Evolutionary conservation across 73 alveolate species (phyloP), one percentile per base, ranked within the genome.

Genomic region (Tetrahymena elliotti): DNA sequence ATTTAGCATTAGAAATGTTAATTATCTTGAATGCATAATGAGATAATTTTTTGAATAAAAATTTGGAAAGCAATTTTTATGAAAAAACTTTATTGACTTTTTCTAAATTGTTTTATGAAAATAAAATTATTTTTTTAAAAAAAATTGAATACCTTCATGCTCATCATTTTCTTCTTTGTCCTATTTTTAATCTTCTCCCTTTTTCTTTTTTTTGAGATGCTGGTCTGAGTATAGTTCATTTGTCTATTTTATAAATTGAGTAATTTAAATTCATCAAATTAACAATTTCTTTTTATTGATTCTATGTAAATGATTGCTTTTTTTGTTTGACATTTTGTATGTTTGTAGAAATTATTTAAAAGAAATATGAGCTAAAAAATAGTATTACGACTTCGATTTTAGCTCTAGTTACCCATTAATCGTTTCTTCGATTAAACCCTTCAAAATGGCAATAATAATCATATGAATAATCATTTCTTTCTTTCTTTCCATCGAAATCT

Each of bases 91-190:
- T 10, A 12, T n/a, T n/a, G n/a, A n/a, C n/a, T n/a, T n/a, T n/a
- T n/a, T n/a, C n/a, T n/a, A n/a, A n/a, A n/a, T n/a, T n/a, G n/a
- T n/a, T n/a, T n/a, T n/a, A n/a, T n/a, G n/a, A n/a, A n/a, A n/a
- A n/a, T n/a, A n/a, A n/a, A n/a, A n/a, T n/a, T n/a, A n/a, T n/a
- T n/a, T n/a, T n/a, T n/a, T n/a, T n/a, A n/a, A n/a, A n/a, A 13
- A 47, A 15, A 18, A 12, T 10, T 4, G 20, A 68, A 22, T 3
- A 68, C 88, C 96, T 88, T 94, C 96, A 94, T 94, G 96, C 20
- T 94, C 96, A 84, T 94, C 96, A 41, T 94, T 94, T 88, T 94
- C 96, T 35, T 54, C 96, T 37, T 53, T 83, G 15, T 83, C 93
- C n/a, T 94, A 94, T 88, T 93, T 94, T 52, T 88, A 52, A 84